Evolutionary conservation across 345 rosid genomes (phyloP), one percentile per base, ranked within the genome.

Genomic region (Murraya koenigii): DNA sequence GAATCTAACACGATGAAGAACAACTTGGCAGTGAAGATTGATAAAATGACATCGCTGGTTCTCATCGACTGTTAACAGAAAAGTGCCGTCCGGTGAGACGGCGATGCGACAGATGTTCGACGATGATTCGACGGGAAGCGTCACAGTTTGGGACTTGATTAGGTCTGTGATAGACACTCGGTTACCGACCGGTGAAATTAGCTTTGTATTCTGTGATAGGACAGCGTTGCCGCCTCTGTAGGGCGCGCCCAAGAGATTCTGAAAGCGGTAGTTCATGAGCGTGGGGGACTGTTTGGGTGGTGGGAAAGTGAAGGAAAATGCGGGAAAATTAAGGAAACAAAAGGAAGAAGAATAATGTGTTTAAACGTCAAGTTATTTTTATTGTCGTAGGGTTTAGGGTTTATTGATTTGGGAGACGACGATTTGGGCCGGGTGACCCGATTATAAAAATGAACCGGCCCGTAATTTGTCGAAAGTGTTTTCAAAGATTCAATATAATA

Each of bases 81-180:
- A 96, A 20, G 80, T 76, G 10, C 97, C 98, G 65, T 92, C 92
- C 10, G 91, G 93, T 15, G 97, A 94, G 81, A 82, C 92, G 7
- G 97, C 98, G 41, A 96, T 75, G 72, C 89, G 94, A 76, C 83
- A 80, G 59, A 96, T 88, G 86, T 92, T 91, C 70, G 94, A 77
- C 32, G 99, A 94, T 3, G 93, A 83, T 25, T 83, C 88, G 62
- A 88, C 17, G 3, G 95, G 90, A 25, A 94, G 89, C 19, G 98
- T 94, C 28, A 85, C 25, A 28, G 97, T 85, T 35, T 91, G 89
- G 75, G 95, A 91, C 80, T 91, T 91, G 49, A 85, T 78, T 63
- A 94, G 94, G 91, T 96, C 97, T 30, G 93, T 96, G 81, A 92
- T 86, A 82, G 98, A 88, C 82, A 96, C 87, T 10, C 99, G 89